phyloP scores from a whole-genome alignment of 257 asterid species.

The Nicotiana obtusifolia region DNA sequence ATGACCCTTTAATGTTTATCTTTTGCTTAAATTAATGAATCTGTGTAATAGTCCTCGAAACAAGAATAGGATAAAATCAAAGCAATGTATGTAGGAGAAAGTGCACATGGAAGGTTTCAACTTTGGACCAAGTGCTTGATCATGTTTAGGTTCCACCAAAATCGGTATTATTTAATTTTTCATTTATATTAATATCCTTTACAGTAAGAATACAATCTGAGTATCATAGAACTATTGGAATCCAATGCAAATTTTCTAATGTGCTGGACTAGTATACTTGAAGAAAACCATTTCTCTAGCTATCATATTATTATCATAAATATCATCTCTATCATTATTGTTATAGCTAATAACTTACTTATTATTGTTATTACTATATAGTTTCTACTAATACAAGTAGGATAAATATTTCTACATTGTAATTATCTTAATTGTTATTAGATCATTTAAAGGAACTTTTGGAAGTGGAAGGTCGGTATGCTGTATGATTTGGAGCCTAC shows the following conservation, averaged over 20 bases:
- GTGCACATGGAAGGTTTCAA: slow-evolving; percentile 11
- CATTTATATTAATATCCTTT: background rate
- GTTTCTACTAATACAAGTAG: no score
- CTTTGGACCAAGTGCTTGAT: background rate
- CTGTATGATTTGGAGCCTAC: no score
- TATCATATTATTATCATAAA: background rate
- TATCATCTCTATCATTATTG: background rate
- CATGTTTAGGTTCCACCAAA: background rate
- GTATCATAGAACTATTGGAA: background rate
- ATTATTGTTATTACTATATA: background rate
- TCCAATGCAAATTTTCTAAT: background rate
- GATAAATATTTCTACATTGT: no score
- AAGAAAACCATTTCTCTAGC: background rate
- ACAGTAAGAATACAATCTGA: background rate
- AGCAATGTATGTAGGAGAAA: background rate
- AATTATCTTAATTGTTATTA: no score
- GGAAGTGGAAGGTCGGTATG: no score
- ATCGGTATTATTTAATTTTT: background rate
- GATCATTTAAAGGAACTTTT: no score
- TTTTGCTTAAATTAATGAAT: background rate
- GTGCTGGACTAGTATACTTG: background rate
- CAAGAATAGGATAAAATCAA: background rate
- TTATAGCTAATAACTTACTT: background rate
- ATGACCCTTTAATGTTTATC: no score
- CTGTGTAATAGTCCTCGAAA: background rate